Percentiles rank a stretch among this genome's conserved stretches.
Evolutionary conservation across 2,329 filamentous ascomycete species (phyloP).

Genomic region (Aurifilum marmelostoma): DNA sequence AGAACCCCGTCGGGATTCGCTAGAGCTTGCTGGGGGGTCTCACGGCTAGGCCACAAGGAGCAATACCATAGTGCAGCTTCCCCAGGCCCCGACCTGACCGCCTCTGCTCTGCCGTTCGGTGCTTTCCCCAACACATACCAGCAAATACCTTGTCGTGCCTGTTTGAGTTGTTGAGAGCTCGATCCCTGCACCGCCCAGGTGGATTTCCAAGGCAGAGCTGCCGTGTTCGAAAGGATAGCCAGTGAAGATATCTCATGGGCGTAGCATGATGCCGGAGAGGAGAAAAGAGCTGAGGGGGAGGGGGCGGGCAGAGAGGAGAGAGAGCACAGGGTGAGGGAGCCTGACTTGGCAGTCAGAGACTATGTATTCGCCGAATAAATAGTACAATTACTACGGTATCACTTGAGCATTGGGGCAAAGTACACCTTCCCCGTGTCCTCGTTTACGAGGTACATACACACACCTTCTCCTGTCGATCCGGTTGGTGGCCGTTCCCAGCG

Average conservation of each 20-base stretch:
- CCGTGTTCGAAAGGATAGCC: no score
- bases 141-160: background rate
- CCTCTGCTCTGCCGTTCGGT: background rate
- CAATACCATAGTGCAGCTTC: conserved; percentile 18
- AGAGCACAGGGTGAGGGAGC: background rate
- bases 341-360: background rate
- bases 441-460: background rate
- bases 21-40: conserved; percentile 1
- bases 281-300: no score
- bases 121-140: conserved; percentile 16
- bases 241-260: no score
- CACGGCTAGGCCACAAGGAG: conserved; percentile 26
- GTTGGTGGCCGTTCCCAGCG: conserved; percentile 5
- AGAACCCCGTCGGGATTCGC: conserved; percentile 7
- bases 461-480: conserved; percentile 19
- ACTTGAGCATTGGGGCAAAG: no score
- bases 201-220: no score
- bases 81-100: conserved; percentile 18
- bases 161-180: conserved; percentile 4
- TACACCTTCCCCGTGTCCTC: background rate
- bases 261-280: background rate
- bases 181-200: background rate
- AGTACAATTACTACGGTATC: background rate
- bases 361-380: background rate
- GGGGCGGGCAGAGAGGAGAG: background rate